Evolutionary conservation across 768 basidiomycete genomes (phyloP).

Genomic region (Leucosporidium creatinivorum): DNA sequence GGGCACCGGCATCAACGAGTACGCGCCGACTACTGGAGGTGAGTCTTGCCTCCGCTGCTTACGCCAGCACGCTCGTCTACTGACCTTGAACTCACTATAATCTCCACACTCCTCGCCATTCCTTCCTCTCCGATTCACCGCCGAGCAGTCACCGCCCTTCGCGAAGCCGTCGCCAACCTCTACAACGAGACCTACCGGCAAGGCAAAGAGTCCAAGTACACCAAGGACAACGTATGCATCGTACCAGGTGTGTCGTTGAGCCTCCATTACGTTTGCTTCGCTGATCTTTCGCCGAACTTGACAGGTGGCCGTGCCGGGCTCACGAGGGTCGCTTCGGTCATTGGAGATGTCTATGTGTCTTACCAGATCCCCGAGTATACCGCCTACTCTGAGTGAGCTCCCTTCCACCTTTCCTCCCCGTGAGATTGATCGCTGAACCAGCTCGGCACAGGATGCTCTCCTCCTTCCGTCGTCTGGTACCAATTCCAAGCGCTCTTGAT

Average conservation of each 20-base stretch:
- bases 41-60: constrained; percentile 42
- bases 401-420: neutral
- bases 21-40: constrained; percentile 87
- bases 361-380: constrained; percentile 50
- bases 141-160: constrained; percentile 44
- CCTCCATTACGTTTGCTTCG: constrained; percentile 30
- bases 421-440: neutral
- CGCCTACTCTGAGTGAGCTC: neutral
- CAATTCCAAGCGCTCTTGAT: constrained; percentile 31
- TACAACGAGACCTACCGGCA: constrained; percentile 84
- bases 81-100: too few species aligned
- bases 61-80: too few species aligned
- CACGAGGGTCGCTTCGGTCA: constrained; percentile 81
- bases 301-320: constrained; percentile 53
- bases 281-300: neutral
- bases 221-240: constrained; percentile 73
- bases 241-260: constrained; percentile 62
- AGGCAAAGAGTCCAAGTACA: constrained; percentile 74
- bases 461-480: constrained; percentile 16
- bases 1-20: constrained; percentile 50
- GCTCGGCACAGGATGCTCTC: neutral
- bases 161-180: constrained; percentile 79
- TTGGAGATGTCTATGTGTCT: constrained; percentile 56
- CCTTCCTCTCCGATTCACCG: too few species aligned
- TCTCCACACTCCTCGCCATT: too few species aligned